A percentile compares a stretch with the other conserved stretches of the same genome.
These are phyloP conservation scores for Berkeleyomyces basicola DNA, from an alignment of 2,329 filamentous ascomycete genomes.

Conservation along the genomic window DNA sequence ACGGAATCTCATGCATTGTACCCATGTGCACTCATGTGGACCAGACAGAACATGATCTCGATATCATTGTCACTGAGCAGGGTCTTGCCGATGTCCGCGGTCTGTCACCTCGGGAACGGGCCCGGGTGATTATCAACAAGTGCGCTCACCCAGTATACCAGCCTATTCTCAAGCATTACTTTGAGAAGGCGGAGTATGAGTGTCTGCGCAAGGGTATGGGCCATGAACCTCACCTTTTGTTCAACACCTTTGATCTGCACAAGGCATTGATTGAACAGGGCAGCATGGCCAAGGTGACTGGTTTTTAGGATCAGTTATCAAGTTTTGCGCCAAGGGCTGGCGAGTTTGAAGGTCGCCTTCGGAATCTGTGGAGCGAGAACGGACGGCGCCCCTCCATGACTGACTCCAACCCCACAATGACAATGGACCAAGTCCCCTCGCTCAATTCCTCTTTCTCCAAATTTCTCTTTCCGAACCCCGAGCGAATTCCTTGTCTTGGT, in stretches of 20 bases:
- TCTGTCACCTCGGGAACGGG: constrained; percentile 61
- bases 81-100: constrained; percentile 77
- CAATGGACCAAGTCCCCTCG: not conserved
- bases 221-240: constrained; percentile 77
- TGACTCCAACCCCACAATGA: not conserved
- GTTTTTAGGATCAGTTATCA: not conserved
- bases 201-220: constrained; percentile 76
- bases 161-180: constrained; percentile 68
- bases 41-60: constrained; percentile 84
- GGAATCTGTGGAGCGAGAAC: too few relatives aligned
- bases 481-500: not conserved
- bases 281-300: constrained; percentile 64
- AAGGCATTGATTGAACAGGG: constrained; percentile 66
- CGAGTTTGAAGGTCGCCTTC: not conserved
- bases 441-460: not conserved
- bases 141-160: constrained; percentile 74
- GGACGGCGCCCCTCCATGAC: not conserved
- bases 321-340: not conserved
- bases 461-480: not conserved
- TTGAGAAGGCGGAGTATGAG: constrained; percentile 72
- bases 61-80: constrained; percentile 62
- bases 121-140: constrained; percentile 71
- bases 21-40: constrained; percentile 87
- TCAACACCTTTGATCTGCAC: constrained; percentile 80
- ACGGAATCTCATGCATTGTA: constrained; percentile 74